Base-by-base conservation (phyloP, 768 basidiomycete species). In the Podaxis mareebaensis region DNA sequence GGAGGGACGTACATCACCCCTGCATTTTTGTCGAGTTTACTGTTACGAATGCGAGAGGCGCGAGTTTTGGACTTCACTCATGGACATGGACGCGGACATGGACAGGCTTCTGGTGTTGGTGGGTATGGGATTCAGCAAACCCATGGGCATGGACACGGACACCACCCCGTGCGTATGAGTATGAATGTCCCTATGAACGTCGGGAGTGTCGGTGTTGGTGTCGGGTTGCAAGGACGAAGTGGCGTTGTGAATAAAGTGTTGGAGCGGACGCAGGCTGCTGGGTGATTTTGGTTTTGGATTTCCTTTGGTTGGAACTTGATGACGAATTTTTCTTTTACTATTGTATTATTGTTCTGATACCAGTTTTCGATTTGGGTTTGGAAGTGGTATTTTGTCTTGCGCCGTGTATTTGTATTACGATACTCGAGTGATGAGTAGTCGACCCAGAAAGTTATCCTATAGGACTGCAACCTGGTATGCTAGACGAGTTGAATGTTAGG, bases 11-110 rank as follows among this genome's bases (percentile, higher is more conserved):
- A 22, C 53, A 80, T 90, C 30, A 91, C 87, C n/a, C 85, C 89
- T 0, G 71, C 73, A 60, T 79, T 83, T 65, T 74, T 93, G 67
- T 80, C 86, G 3, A 77, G 74, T 39, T 66, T 92, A 54, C 70
- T 93, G 72, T 67, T 81, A 64, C 79, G 78, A 67, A 93, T 93
- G 90, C 81, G 90, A 66, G 89, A 91, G 73, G 77, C 74, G 52
- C 81, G 83, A 69, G 64, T 89, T 70, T 78, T 80, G 54, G 89
- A 91, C 72, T 65, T 87, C 65, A 76, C 22, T n/a, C n/a, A 46
- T 4, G 24, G 20, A 28, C 49, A 51, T 28, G 20, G 10, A 26
- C 49, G 22, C 1, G 49, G 49, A 24, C 56, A 58, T 7, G 56
- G 40, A 11, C 56, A 58, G 12, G 13, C 8, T 20, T 46, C 44